Percentiles rank a stretch among this genome's conserved stretches.
These are phyloP conservation scores for Huntiella savannae DNA, from an alignment of 2,329 filamentous ascomycete species.

Conservation along the genomic window DNA sequence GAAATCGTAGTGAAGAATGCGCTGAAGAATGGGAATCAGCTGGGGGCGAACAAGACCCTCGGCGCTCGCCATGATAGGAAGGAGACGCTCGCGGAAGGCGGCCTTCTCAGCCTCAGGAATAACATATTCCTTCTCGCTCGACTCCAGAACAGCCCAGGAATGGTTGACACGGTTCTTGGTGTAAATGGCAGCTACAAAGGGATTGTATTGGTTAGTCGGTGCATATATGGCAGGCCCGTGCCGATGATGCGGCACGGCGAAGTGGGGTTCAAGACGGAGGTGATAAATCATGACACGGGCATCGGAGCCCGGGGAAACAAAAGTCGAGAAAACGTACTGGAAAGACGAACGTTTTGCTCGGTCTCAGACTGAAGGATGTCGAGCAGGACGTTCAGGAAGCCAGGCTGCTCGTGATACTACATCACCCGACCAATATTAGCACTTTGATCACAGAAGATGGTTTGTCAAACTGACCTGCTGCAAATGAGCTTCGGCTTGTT, in stretches of 20 bases:
- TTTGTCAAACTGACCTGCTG: conserved; percentile 45
- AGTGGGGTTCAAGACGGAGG: not conserved
- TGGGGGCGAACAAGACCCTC: conserved; percentile 72
- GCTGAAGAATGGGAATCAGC: conserved; percentile 83
- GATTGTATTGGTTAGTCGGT: not conserved
- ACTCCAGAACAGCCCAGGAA: conserved; percentile 67
- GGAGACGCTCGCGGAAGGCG: conserved; percentile 67
- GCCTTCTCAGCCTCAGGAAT: conserved; percentile 82
- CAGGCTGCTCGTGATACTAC: conserved; percentile 75
- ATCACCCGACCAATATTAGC: not conserved
- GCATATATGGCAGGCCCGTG: not conserved
- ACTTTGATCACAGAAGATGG: no score
- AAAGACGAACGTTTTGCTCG: conserved; percentile 65
- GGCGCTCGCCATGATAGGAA: conserved; percentile 71
- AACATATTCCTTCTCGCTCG: conserved; percentile 45
- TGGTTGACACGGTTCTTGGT: conserved; percentile 94
- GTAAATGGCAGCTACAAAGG: conserved; percentile 65
- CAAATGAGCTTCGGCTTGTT: conserved; percentile 60
- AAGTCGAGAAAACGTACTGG: conserved; percentile 43
- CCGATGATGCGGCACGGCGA: not conserved
- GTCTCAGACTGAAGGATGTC: conserved; percentile 82
- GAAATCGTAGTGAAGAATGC: conserved; percentile 91
- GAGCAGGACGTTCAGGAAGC: conserved; percentile 78
- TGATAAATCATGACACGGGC: not conserved
- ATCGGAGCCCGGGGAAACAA: not conserved